Evolutionary conservation across 2,329 filamentous ascomycete species (phyloP), one percentile per base, ranked within the genome.

Genomic region (Immersiporthe knoxdaviesiana): DNA sequence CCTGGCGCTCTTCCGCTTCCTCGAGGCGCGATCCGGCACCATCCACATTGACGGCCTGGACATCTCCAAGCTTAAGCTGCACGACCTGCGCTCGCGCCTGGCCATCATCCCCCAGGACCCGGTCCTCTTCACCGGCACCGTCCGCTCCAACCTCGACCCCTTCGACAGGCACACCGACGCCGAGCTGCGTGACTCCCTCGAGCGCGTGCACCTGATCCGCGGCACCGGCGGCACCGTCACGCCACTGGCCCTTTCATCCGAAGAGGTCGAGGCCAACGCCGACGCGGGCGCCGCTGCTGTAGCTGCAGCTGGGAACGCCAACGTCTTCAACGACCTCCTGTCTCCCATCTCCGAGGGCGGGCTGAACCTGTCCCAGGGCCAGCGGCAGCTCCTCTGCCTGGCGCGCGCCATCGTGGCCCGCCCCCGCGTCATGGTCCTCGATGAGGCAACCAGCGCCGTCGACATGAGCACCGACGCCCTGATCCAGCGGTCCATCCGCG

Each of bases 31-130:
- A 7, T 85, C 88, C 16, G 92, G 92, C 11, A 86, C 79, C 18
- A 89, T 94, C 71, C 77, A 83, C 69, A 91, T 95, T 71, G 92
- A 94, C 74, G 91, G 91, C 0, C 73, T 93, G 16, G 91, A 94
- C 75, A 92, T 94, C 65, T 90, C 90, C 30, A 90, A 87, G 74
- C 87, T 94, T 74, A 87, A 86, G 66, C 84, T 94, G 0, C 85
- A 91, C 68, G 88, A 91, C 67, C 82, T 96, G 14, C 87, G 92
- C 32, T 90, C 88, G n/a, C 85, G 91, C 0, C 80, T 96, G 0
- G 91, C 91, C 50, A 94, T 96, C 73, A 95, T 96, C 66, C 92
- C 92, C 1, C 73, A 94, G 79, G 92, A 95, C 73, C 92, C 92
- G 0, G 91, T 94, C 1, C 84, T 96, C 8, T 95, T 96, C 80